Conservation (phyloP, 2,329 filamentous ascomycete species). For the Pleomassaria siparia region DNA sequence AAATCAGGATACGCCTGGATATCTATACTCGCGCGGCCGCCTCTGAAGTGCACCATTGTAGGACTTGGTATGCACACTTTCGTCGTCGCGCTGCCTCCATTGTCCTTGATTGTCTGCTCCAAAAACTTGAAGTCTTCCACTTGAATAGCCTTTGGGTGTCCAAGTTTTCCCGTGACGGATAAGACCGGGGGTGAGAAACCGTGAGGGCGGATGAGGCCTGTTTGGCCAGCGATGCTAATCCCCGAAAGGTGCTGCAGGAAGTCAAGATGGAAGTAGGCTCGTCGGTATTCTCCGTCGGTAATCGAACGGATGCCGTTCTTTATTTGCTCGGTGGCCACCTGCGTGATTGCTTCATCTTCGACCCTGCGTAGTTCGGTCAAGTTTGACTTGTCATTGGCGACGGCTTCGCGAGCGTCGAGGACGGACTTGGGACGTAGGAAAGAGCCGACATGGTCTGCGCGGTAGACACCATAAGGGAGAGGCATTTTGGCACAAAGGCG, state of each 20-base stretch:
- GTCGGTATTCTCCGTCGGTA: constrained; percentile 60
- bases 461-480: constrained; percentile 44
- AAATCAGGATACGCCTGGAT: constrained; percentile 56
- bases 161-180: constrained; percentile 56
- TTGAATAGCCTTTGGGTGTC: constrained; percentile 57
- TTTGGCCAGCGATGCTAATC: constrained; percentile 55
- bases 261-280: constrained; percentile 61
- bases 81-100: constrained; percentile 44
- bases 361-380: constrained; percentile 51
- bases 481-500: constrained; percentile 35
- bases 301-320: constrained; percentile 53
- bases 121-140: constrained; percentile 60
- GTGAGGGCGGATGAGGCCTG: constrained; percentile 44
- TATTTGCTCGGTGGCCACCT: constrained; percentile 54
- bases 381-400: constrained; percentile 47
- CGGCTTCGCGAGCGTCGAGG: constrained; percentile 53
- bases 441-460: constrained; percentile 59
- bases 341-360: constrained; percentile 54
- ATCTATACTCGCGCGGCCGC: constrained; percentile 56
- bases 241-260: constrained; percentile 58
- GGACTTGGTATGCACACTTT: constrained; percentile 62
- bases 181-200: constrained; percentile 57
- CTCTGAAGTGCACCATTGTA: constrained; percentile 64
- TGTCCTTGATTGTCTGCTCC: constrained; percentile 48
- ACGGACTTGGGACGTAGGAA: constrained; percentile 56